Conservation (phyloP, 2,329 filamentous ascomycete genomes). For the Camillea tinctor region DNA sequence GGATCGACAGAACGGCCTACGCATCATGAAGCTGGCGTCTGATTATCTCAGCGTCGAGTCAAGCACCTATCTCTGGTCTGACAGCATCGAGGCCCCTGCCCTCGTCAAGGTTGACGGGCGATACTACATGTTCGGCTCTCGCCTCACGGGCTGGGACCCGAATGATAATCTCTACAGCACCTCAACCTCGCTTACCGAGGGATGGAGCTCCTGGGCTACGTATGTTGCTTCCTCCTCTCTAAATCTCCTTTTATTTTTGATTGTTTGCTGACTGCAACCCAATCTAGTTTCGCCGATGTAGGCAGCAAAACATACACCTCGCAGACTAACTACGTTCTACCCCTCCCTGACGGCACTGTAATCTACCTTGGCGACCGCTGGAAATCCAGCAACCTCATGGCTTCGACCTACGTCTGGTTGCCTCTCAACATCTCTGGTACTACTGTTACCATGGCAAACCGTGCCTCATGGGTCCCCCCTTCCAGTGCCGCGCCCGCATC, state of each 20-base stretch:
- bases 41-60: constrained; percentile 54
- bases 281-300: constrained; percentile 48
- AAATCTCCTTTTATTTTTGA: background rate
- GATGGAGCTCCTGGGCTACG: constrained; percentile 58
- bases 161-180: constrained; percentile 65
- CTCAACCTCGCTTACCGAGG: constrained; percentile 52
- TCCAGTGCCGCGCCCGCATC: constrained; percentile 41
- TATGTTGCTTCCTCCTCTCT: background rate
- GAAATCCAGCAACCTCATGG: constrained; percentile 54
- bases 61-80: constrained; percentile 46
- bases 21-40: constrained; percentile 53
- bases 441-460: constrained; percentile 47
- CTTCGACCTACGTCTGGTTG: constrained; percentile 63
- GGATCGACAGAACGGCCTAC: constrained; percentile 53
- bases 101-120: constrained; percentile 57
- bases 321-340: constrained; percentile 59
- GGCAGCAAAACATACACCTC: constrained; percentile 56
- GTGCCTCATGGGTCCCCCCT: constrained; percentile 53
- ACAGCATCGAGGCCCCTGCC: constrained; percentile 60
- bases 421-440: constrained; percentile 53
- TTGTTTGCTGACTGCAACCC: too few species aligned
- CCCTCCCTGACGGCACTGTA: constrained; percentile 37
- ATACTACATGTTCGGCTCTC: constrained; percentile 64
- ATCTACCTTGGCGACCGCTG: constrained; percentile 69
- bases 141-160: constrained; percentile 55